Conservation (phyloP, 2,329 filamentous ascomycete species). For the Calonectria pteridis region DNA sequence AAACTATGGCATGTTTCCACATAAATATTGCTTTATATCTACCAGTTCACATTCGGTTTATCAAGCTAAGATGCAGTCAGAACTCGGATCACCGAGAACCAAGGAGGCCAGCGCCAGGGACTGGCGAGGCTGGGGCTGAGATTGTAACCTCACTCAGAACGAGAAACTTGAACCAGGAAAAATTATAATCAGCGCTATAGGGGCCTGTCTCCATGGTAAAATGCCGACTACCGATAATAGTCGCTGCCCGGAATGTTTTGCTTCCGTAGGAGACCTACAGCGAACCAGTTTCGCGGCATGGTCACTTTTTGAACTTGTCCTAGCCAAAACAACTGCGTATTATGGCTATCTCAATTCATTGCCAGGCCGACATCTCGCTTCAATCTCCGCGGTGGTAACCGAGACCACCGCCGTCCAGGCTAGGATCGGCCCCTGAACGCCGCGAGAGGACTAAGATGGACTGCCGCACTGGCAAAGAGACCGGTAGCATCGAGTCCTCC, state of each 20-base stretch:
- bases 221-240: neutral
- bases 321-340: conserved; percentile 8
- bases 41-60: neutral
- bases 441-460: conserved; percentile 51
- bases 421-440: conserved; percentile 44
- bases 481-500: conserved; percentile 64
- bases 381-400: conserved; percentile 52
- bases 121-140: neutral
- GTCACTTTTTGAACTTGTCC: neutral
- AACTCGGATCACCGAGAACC: neutral
- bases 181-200: neutral
- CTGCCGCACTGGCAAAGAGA: conserved; percentile 55
- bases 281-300: neutral
- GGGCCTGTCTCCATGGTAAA: neutral
- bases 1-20: neutral
- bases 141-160: neutral
- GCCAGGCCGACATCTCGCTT: conserved; percentile 46
- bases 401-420: conserved; percentile 46
- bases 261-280: neutral
- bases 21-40: neutral
- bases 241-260: conserved; percentile 7
- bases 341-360: conserved; percentile 38
- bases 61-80: neutral
- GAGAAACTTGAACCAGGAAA: conserved; percentile 16
- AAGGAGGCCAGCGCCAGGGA: neutral